These are phyloP conservation scores for Moesziomyces antarcticus DNA, from an alignment of 1,284 basidiomycete species.

Conservation along the genomic window DNA sequence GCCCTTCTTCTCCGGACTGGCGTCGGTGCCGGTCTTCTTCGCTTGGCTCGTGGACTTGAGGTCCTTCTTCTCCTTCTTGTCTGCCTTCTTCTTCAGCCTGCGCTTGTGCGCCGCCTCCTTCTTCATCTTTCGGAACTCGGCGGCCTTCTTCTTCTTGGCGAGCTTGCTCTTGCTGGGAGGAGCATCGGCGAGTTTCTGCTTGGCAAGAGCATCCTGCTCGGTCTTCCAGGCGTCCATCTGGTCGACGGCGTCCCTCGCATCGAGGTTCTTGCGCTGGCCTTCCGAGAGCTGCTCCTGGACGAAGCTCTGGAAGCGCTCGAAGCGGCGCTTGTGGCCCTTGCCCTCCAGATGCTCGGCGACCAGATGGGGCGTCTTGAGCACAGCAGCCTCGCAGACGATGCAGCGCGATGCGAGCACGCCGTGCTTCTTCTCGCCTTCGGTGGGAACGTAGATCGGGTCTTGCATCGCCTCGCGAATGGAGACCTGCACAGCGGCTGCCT, in stretches of 20 bases:
- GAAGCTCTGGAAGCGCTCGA: constrained; percentile 34
- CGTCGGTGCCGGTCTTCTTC: neutral
- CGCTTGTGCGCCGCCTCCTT: constrained; percentile 24
- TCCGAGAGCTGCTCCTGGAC: constrained; percentile 27
- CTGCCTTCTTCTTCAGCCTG: constrained; percentile 14
- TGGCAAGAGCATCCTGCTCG: constrained; percentile 21
- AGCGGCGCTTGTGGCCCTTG: constrained; percentile 38
- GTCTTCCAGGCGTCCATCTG: constrained; percentile 38
- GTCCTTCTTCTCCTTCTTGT: constrained; percentile 1
- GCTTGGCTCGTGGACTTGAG: neutral
- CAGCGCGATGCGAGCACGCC: constrained; percentile 36
- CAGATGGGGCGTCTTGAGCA: constrained; percentile 31
- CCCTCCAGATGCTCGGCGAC: constrained; percentile 32
- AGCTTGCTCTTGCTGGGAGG: constrained; percentile 22
- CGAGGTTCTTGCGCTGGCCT: constrained; percentile 20
- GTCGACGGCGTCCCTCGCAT: constrained; percentile 42
- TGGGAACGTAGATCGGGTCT: constrained; percentile 47
- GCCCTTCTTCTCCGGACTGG: neutral
- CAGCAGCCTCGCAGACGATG: constrained; percentile 39
- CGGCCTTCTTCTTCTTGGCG: constrained; percentile 32
- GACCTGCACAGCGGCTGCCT: constrained; percentile 21
- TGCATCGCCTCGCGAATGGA: constrained; percentile 35
- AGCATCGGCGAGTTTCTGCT: constrained; percentile 20
- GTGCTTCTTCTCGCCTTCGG: constrained; percentile 43
- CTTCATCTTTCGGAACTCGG: constrained; percentile 32